Base-by-base conservation (phyloP, 306 rosid genomes). In the Carpinus viminea region DNA sequence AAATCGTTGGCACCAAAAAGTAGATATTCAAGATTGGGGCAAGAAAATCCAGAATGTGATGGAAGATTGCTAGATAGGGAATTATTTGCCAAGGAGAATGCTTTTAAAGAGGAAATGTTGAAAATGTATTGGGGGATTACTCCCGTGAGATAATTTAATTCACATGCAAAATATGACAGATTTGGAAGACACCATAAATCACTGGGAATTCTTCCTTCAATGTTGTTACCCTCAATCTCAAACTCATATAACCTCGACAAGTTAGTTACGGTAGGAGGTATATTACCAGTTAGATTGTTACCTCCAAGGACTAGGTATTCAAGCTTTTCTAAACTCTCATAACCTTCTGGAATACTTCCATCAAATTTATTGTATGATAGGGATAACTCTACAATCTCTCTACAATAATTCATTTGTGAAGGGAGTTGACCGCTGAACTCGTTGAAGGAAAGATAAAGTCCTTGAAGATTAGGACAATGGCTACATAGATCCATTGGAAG, bases 381-480 rank as follows among this genome's bases (percentile, higher is more conserved):
- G 4, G 21, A 2, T 34, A 64, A 34, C 0, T 0, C 0, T 2
- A 2, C 4, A 64, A 64, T 5, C 21, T 64, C 21, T 64, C 2
- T 7, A 16, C 70, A 64, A 0, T 31, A 6, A 34, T 34, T 64
- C n/a, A 64, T 13, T 8, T 34, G 46, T 16, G 70, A 64, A 17
- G 70, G n/a, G 12, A 64, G 43, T 12, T 6, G 4, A 34, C 70
- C 21, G 21, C 5, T 31, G 1, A 62, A 62, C 31, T 62, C 9
- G 1, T 62, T 62, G 8, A 0, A 0, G 0, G 69, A 15, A 16
- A 62, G 9, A 34, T 6, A 5, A 3, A 62, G 12, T 7, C 5
- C 21, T 31, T 1, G 70, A 64, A 64, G 70, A 6, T 64, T 7
- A 7, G 46, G 70, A 64, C 70, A 64, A 0, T 15, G 43, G 46